Conservation (phyloP, 2,329 filamentous ascomycete genomes). For the Paraphoma sp. region DNA sequence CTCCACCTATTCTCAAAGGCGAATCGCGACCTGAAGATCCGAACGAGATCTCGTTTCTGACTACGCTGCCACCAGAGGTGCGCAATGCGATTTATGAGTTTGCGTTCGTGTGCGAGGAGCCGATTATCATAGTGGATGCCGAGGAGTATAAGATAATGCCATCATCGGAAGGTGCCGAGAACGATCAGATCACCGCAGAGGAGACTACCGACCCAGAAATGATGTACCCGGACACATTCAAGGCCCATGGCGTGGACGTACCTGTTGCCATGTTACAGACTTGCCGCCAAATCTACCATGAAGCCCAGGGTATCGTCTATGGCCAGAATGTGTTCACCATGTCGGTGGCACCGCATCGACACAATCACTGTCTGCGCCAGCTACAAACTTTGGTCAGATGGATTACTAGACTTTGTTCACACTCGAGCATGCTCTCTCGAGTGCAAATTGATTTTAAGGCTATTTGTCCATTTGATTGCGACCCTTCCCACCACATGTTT, state of each 20-base stretch:
- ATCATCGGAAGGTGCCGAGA: too few species aligned
- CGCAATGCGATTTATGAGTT: constrained; percentile 15
- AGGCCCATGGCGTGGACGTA: neutral
- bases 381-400: too few species aligned
- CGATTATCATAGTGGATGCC: constrained; percentile 4
- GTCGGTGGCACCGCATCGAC: neutral
- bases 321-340: constrained; percentile 5
- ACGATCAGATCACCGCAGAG: too few species aligned
- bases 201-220: neutral
- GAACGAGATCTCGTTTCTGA: constrained; percentile 10
- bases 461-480: too few species aligned
- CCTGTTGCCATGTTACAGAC: neutral
- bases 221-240: neutral
- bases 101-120: constrained; percentile 10
- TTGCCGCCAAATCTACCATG: constrained; percentile 12
- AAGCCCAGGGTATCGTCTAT: constrained; percentile 4
- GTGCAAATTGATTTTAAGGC: too few species aligned
- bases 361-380: too few species aligned
- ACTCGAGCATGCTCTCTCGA: too few species aligned
- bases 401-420: too few species aligned
- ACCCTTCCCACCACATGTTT: too few species aligned
- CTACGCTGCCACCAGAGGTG: constrained; percentile 7
- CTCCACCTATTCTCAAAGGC: neutral
- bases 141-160: too few species aligned
- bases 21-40: constrained; percentile 1